Evolutionary conservation across 1,139 yeast species (phyloP).

Genomic region (Saccharomyces hybrid): DNA sequence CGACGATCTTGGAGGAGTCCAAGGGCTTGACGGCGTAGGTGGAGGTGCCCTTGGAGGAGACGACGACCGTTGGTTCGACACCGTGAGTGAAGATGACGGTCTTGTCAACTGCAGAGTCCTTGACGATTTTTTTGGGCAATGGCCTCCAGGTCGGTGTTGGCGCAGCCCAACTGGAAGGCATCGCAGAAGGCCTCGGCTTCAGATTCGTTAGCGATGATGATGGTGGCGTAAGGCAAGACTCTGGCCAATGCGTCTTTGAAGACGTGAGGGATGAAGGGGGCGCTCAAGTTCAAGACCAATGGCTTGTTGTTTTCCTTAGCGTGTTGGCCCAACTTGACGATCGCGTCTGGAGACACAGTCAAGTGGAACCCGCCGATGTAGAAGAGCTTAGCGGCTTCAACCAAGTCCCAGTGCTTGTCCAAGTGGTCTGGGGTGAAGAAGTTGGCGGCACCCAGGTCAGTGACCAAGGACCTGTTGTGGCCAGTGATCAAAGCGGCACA

Average conservation of each 20-base stretch:
- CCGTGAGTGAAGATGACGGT: constrained; percentile 91
- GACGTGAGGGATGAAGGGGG: constrained; percentile 93
- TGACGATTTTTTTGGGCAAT: constrained; percentile 75
- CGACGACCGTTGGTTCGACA: constrained; percentile 76
- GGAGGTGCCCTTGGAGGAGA: constrained; percentile 41
- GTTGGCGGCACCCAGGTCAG: constrained; percentile 97
- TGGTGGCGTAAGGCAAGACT: constrained; percentile 81
- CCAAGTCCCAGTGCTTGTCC: constrained; percentile 78
- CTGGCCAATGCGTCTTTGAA: constrained; percentile 86
- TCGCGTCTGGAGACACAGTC: constrained; percentile 95
- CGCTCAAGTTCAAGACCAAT: constrained; percentile 80
- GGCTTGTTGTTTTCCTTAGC: constrained; percentile 82
- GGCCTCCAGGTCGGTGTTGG: constrained; percentile 56
- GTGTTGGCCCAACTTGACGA: constrained; percentile 79
- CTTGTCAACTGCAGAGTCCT: constrained; percentile 58
- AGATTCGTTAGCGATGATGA: constrained; percentile 88
- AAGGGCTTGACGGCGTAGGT: constrained; percentile 64
- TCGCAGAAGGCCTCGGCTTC: constrained; percentile 95
- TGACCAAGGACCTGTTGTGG: constrained; percentile 81
- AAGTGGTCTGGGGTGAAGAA: constrained; percentile 88
- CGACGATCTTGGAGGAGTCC: constrained; percentile 60
- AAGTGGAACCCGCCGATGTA: constrained; percentile 98
- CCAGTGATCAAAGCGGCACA: constrained; percentile 95
- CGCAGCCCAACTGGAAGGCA: constrained; percentile 53
- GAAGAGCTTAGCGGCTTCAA: constrained; percentile 71